Percentiles rank a stretch among this genome's conserved stretches.
phyloP scores from a whole-genome alignment of 2,329 filamentous ascomycete species.

The Aspergillus chevalieri region DNA sequence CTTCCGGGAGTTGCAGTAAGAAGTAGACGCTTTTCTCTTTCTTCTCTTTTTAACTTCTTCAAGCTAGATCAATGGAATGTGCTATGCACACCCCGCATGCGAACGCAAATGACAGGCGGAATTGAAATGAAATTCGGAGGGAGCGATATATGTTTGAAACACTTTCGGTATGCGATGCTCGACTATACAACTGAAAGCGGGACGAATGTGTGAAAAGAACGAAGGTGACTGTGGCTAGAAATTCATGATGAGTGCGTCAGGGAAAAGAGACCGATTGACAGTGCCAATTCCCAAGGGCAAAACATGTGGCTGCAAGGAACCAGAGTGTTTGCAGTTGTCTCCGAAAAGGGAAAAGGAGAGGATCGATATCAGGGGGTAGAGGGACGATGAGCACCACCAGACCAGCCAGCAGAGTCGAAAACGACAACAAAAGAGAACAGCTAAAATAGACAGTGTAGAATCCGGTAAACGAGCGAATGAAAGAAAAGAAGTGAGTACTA shows the following conservation, averaged over 20 bases:
- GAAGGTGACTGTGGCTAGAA: not conserved
- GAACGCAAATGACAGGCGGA: not conserved
- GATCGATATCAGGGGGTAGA: not conserved
- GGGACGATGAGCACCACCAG: not conserved
- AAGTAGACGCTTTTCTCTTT: not conserved
- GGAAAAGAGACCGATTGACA: not conserved
- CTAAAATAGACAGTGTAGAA: not conserved
- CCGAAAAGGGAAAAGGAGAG: not conserved
- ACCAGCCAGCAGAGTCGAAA: not conserved
- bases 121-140: not conserved
- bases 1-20: not conserved
- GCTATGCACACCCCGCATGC: not conserved
- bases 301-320: not conserved
- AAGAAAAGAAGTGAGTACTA: not conserved
- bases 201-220: not conserved
- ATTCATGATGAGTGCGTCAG: not conserved
- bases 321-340: not conserved
- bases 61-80: not conserved
- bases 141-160: not conserved
- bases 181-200: not conserved
- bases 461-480: not conserved
- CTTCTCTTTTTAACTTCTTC: not conserved
- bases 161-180: not conserved
- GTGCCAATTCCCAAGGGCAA: not conserved
- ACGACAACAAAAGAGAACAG: not conserved